Evolutionary conservation across 148 eudicot genomes (phyloP), one percentile per base, ranked within the genome.

Genomic region (Dianthus caryophyllus): DNA sequence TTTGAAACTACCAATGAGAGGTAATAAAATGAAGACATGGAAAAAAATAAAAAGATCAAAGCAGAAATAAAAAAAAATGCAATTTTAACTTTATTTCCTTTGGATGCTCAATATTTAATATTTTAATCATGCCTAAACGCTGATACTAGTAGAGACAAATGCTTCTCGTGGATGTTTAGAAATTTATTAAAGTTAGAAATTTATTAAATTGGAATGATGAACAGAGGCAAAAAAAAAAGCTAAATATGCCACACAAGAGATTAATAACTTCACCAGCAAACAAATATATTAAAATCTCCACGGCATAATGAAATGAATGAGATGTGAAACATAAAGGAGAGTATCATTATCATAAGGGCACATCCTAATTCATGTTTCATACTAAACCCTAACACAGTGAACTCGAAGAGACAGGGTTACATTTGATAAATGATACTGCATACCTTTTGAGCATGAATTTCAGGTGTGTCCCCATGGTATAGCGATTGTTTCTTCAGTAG

Each of bases 401-500:
- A 33, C 20, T 2, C 48, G 33, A 22, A 41, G 1, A 58, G 64
- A 49, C 50, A 61, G 31, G 33, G 13, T 14, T 30, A 53, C 14
- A 29, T 24, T 49, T n/a, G 26, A 21, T 53, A 55, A n/a, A 58
- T 25, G 25, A 21, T 24, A 56, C 38, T 27, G 18, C 53, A 64
- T 78, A 95, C 99, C 96, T 95, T 95, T 72, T 90, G 99, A 62
- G 93, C 90, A 88, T 88, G 99, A 75, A 88, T 72, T 78, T 95
- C 99, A 22, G 86, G 84, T 70, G 97, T 81, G 75, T 90, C 97
- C 30, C 99, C 99, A 60, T 57, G 78, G 72, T 78, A 75, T 44
- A 95, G 68, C 65, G 81, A 63, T 75, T 83, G 89, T 72, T 88
- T 95, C 79, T 85, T 86, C 76, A 84, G 78, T 62, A 95, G 74